Base-by-base conservation (phyloP, 805 yeast genomes). In the Saccharomyces mikatae region DNA sequence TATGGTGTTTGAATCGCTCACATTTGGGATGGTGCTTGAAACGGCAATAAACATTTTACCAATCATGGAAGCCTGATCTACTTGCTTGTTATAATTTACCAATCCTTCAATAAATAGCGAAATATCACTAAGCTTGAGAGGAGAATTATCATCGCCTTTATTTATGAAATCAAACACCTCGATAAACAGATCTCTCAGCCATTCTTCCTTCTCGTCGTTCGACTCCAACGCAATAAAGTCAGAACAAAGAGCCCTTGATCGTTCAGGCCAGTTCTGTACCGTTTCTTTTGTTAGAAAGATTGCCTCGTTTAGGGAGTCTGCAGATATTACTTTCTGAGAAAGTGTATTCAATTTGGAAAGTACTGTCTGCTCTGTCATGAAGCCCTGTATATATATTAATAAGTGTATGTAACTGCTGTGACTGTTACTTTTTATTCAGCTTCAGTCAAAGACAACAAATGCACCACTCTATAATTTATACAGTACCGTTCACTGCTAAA, bases 21-120 rank as follows among this genome's bases (percentile, higher is more conserved):
- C 48, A 22, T 60, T 57, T 17, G 58, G 50, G 27, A 31, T 50
- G 21, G 50, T 53, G 41, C 48, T 50, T 22, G 65, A 52, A 6
- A 59, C 53, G 6, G 69, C 60, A 27, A 65, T 53, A 32, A 62
- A 60, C 48, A 58, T 47, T 51, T 61, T 59, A 14, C 68, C 67
- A 6, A 65, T 59, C 3, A 58, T 49, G 10, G 63, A 56, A 6
- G 51, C 13, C 26, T 41, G 49, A 2, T 24, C 10, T n/a, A 27
- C 17, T 28, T 47, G 46, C 10, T 11, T 36, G 21, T 26, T 28
- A n/a, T 24, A 3, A 49, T 55, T 36, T 22, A 36, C 22, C 24
- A 62, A 41, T 4, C 47, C 51, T 24, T 56, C 52, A 10, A 60
- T 47, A 3, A 60, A 53, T 11, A 14, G 22, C 4, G 63, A 56